Evolutionary conservation across 306 rosid species (phyloP), one percentile per base, ranked within the genome.

Genomic region (Pueraria montana): DNA sequence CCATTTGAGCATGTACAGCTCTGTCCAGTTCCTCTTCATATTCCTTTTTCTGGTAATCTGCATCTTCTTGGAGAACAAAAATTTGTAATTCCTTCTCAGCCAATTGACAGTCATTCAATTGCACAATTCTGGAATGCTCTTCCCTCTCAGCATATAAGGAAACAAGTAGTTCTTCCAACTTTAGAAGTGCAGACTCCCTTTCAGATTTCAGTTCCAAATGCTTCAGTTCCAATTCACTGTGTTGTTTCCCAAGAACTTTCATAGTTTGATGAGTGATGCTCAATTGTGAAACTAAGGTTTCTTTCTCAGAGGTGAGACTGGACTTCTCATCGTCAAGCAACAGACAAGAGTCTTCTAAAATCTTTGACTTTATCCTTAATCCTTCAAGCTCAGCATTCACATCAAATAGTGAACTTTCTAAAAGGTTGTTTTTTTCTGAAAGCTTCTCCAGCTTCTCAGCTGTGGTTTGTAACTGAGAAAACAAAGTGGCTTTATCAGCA

Each of bases 401-500:
- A 85, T 92, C 97, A 77, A 74, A 85, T 24, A 92, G 90, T 64
- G 98, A 94, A 86, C 82, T 94, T 82, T 94, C 98, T 79, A 96
- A 86, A 83, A 88, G 73, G 74, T 76, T 76, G 91, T 87, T 92
- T 75, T 87, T 91, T 80, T 79, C 89, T 8, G 90, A 88, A 77
- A 89, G 86, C 59, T 87, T 86, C 62, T 92, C 92, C 50, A 94
- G 79, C 80, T 88, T 88, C 78, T 87, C 89, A 11, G 89, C 88
- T 45, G 87, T 76, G 62, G 79, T 75, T 70, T 87, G 94, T 82
- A 96, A 86, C 80, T 89, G 97, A 77, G 87, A 89, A 80, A 82
- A 86, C 88, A 96, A 86, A 86, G 86, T 68, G 67, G 82, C 86
- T 79, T 88, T 92, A 88, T 92, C 99, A 80, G 89, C 84, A 77